Evolutionary conservation across 1,284 basidiomycete genomes (phyloP).

Genomic region (Naganishia albida): DNA sequence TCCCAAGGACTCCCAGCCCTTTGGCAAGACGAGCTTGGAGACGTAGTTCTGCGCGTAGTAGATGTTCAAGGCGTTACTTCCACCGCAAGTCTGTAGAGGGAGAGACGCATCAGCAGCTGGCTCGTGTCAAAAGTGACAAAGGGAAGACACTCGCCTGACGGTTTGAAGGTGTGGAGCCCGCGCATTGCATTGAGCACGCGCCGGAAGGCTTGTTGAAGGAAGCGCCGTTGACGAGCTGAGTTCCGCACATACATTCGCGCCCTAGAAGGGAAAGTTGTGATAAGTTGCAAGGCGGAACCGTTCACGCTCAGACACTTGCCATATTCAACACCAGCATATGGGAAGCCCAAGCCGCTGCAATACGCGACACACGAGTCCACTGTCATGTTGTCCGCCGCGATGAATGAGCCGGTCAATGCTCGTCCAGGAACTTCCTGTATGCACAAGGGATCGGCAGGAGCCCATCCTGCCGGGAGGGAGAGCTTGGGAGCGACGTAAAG

Average conservation of each 20-base stretch:
- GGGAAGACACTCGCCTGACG: constrained; percentile 6
- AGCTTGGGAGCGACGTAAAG: constrained; percentile 30
- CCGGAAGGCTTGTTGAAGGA: constrained; percentile 29
- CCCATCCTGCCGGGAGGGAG: constrained; percentile 36
- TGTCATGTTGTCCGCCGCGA: constrained; percentile 35
- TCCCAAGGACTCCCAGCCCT: constrained; percentile 41
- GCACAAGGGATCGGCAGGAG: constrained; percentile 33
- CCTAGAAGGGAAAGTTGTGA: constrained; percentile 36
- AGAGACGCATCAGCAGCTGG: background rate
- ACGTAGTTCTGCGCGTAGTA: constrained; percentile 60
- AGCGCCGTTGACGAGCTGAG: constrained; percentile 39
- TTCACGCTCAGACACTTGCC: constrained; percentile 12
- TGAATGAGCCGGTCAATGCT: constrained; percentile 40
- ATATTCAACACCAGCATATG: constrained; percentile 43
- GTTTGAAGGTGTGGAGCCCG: constrained; percentile 22
- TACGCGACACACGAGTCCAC: constrained; percentile 32
- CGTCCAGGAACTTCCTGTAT: constrained; percentile 36
- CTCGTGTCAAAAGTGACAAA: background rate
- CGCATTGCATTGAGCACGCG: constrained; percentile 38
- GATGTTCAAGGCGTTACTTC: constrained; percentile 51
- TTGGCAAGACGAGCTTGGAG: constrained; percentile 39
- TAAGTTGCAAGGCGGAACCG: background rate
- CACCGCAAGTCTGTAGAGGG: constrained; percentile 43
- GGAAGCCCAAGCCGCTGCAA: constrained; percentile 37
- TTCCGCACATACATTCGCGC: constrained; percentile 40